Conservation (phyloP, 257 asterid genomes). For the Fraxinus anomala region DNA sequence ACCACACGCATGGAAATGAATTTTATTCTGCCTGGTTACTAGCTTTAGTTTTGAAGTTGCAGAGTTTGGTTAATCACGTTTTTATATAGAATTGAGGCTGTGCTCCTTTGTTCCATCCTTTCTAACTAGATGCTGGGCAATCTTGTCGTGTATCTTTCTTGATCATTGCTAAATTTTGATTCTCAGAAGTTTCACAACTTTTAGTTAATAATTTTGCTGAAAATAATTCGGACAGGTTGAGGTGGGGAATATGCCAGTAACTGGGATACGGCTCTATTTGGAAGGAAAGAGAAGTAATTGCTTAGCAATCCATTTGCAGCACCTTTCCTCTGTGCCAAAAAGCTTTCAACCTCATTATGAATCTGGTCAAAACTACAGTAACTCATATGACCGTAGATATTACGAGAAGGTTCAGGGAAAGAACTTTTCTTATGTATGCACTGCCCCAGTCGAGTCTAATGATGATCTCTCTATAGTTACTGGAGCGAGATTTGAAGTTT, state of each 20-base stretch:
- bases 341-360: slow-evolving; percentile 57
- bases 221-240: slow-evolving; percentile 52
- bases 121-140: background rate
- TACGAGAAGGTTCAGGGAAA: slow-evolving; percentile 77
- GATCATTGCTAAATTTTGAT: slow-evolving; percentile 10
- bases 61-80: background rate
- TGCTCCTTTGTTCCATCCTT: background rate
- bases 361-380: slow-evolving; percentile 24
- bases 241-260: slow-evolving; percentile 62
- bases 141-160: background rate
- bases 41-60: background rate
- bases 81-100: background rate
- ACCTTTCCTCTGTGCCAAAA: slow-evolving; percentile 71
- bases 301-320: slow-evolving; percentile 77
- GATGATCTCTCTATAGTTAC: slow-evolving; percentile 66
- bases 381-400: slow-evolving; percentile 58
- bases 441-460: slow-evolving; percentile 67
- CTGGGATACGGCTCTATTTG: slow-evolving; percentile 68
- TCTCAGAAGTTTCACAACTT: background rate
- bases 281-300: slow-evolving; percentile 78
- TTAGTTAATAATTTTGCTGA: slow-evolving; percentile 1
- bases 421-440: slow-evolving; percentile 72
- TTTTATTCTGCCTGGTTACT: background rate
- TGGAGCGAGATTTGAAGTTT: slow-evolving; percentile 66
- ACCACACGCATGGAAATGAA: background rate